Conservation (phyloP, 2,329 filamentous ascomycete species). For the Phaeosphaeriaceae sp. region DNA sequence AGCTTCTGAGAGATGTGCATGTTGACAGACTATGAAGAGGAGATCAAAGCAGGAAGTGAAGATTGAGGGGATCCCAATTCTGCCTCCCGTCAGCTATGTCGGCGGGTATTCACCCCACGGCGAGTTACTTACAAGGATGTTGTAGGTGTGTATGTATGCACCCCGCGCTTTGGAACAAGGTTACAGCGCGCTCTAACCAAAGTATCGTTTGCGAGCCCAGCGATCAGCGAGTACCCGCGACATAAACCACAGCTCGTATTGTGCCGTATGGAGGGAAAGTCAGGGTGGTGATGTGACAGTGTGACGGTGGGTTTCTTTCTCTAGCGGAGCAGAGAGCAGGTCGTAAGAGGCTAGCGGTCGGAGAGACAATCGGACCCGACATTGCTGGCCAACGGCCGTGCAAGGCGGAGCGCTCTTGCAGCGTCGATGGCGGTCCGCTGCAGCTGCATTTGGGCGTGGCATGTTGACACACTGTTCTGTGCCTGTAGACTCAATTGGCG, state of each 20-base stretch:
- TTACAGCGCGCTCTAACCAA: slow-evolving; percentile 47
- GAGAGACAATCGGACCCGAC: slow-evolving; percentile 11
- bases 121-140: slow-evolving; percentile 31
- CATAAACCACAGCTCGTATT: slow-evolving; percentile 54
- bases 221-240: slow-evolving; percentile 62
- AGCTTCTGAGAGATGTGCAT: slow-evolving; percentile 98
- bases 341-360: slow-evolving; percentile 25
- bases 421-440: neutral
- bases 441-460: neutral
- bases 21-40: slow-evolving; percentile 46
- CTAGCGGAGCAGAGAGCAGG: slow-evolving; percentile 17
- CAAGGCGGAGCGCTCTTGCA: neutral
- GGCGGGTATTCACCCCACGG: slow-evolving; percentile 27
- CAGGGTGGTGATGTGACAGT: neutral
- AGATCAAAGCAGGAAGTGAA: slow-evolving; percentile 6
- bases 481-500: neutral
- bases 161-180: slow-evolving; percentile 20
- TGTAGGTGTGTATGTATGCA: slow-evolving; percentile 9
- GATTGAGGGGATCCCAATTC: slow-evolving; percentile 8
- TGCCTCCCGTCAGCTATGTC: slow-evolving; percentile 9
- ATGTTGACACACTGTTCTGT: neutral
- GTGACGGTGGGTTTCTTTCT: slow-evolving; percentile 25
- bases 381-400: slow-evolving; percentile 11
- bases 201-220: slow-evolving; percentile 56
- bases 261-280: slow-evolving; percentile 6